phyloP scores from a whole-genome alignment of 2,329 filamentous ascomycete genomes.

The Diaporthe sp. region DNA sequence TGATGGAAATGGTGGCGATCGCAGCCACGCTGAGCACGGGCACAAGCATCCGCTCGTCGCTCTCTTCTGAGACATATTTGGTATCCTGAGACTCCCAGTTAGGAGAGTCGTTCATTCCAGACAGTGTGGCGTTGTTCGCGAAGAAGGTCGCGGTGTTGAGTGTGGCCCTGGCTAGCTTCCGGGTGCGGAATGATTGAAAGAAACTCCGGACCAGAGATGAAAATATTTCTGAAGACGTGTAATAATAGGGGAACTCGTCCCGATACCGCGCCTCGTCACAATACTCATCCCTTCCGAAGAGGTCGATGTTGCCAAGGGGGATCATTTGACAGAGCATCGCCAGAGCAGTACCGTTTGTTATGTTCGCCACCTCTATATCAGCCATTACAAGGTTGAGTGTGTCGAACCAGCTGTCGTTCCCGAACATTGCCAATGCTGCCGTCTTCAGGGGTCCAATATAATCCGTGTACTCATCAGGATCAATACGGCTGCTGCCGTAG shows the following conservation, averaged over 20 bases:
- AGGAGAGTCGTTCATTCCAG: not conserved
- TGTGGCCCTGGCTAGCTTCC: not conserved
- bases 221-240: not conserved
- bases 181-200: not conserved
- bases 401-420: slow-evolving; percentile 25
- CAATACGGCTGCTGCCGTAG: not conserved
- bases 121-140: slow-evolving; percentile 45
- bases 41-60: not conserved
- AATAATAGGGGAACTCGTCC: no score
- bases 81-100: not conserved
- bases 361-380: not conserved
- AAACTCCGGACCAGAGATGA: not conserved
- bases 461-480: no score
- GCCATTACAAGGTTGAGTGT: not conserved
- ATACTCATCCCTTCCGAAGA: not conserved
- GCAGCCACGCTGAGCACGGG: not conserved
- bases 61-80: not conserved
- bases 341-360: not conserved
- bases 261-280: not conserved
- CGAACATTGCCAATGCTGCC: slow-evolving; percentile 33
- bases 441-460: slow-evolving; percentile 16
- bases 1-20: slow-evolving; percentile 18
- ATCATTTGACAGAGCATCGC: not conserved
- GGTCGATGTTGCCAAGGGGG: not conserved
- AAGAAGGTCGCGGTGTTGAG: slow-evolving; percentile 48